phyloP scores from a whole-genome alignment of 2,329 filamentous ascomycete species.

The Botrytis deweyae region DNA sequence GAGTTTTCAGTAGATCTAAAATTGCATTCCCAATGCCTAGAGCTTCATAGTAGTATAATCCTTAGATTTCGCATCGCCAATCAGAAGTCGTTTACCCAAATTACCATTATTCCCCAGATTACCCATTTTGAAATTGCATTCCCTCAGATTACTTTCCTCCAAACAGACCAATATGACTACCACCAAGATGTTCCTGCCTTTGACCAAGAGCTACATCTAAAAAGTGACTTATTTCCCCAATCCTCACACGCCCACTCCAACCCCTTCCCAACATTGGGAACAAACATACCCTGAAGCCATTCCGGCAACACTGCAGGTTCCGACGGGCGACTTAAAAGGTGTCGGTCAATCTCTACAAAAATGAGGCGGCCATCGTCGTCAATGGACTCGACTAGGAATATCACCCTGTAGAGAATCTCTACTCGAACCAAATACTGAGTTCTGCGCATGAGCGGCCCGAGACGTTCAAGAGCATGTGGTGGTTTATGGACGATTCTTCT shows the following conservation, averaged over 20 bases:
- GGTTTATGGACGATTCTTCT: background rate
- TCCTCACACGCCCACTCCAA: background rate
- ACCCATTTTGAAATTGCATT: background rate
- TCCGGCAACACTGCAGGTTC: background rate
- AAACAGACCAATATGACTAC: background rate
- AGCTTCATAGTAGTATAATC: background rate
- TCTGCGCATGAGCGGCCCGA: background rate
- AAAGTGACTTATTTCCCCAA: background rate
- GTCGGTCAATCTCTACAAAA: conserved; percentile 8
- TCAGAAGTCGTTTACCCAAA: background rate
- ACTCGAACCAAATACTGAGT: background rate
- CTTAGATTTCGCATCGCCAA: background rate
- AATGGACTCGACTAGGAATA: background rate
- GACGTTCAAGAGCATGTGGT: background rate
- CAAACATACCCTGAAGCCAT: conserved; percentile 5
- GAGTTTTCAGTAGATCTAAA: background rate
- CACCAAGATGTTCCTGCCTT: background rate
- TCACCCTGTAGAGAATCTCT: background rate
- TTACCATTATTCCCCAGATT: background rate
- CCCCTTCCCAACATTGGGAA: background rate
- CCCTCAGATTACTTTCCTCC: background rate
- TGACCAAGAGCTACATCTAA: background rate
- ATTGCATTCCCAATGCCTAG: background rate
- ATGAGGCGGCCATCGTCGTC: background rate
- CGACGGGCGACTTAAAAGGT: background rate